Evolutionary conservation across 148 eudicot species (phyloP).

Genomic region (Rhododendron ferrugineum): DNA sequence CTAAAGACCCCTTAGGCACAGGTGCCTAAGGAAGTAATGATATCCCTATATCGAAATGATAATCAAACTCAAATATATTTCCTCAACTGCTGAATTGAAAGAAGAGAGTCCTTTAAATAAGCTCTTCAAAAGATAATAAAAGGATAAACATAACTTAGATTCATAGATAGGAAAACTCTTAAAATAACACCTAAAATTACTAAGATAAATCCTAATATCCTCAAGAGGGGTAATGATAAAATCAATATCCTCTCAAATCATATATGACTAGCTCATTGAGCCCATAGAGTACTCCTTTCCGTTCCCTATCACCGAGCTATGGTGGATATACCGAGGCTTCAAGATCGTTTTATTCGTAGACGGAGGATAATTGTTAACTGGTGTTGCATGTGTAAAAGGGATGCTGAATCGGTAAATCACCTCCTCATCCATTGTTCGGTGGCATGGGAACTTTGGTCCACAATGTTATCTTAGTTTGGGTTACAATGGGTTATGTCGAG

Average conservation of each 20-base stretch:
- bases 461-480: too few relatives aligned
- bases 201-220: not conserved
- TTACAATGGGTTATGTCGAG: too few relatives aligned
- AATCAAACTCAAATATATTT: not conserved
- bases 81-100: not conserved
- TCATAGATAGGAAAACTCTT: not conserved
- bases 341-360: not conserved
- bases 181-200: not conserved
- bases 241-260: not conserved
- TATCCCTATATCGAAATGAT: not conserved
- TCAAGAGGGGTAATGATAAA: not conserved
- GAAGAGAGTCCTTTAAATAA: not conserved
- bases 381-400: too few relatives aligned
- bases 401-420: too few relatives aligned
- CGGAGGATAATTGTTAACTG: too few relatives aligned
- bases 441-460: too few relatives aligned
- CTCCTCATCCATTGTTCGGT: too few relatives aligned
- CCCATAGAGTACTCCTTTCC: not conserved
- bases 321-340: too few relatives aligned
- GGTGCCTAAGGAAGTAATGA: not conserved
- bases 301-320: not conserved
- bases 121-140: not conserved
- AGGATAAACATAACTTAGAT: not conserved
- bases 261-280: not conserved
- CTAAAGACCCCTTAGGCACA: not conserved